phyloP scores from a whole-genome alignment of 345 rosid genomes.

The Raphanus sativus region DNA sequence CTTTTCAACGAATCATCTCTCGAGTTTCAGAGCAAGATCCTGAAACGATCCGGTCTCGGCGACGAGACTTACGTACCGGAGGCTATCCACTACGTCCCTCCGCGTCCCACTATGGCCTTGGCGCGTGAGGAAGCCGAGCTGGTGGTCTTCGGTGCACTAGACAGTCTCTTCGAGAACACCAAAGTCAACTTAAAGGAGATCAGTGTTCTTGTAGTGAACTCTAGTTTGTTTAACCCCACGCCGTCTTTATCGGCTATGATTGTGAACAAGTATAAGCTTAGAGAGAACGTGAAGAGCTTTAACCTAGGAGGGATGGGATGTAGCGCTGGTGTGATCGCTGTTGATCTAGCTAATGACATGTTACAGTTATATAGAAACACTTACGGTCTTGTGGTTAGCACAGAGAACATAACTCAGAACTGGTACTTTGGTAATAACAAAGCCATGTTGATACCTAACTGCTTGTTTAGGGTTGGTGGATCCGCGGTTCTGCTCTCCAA shows the following conservation, averaged over 20 bases:
- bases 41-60: conserved; percentile 82
- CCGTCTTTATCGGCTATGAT: conserved; percentile 41
- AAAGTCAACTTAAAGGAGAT: conserved; percentile 66
- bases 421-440: conserved; percentile 49
- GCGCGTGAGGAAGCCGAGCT: conserved; percentile 90
- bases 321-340: conserved; percentile 38
- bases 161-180: conserved; percentile 66
- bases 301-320: conserved; percentile 42
- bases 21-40: conserved; percentile 73
- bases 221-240: conserved; percentile 35
- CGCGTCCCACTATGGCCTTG: conserved; percentile 75
- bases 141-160: conserved; percentile 87
- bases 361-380: conserved; percentile 46
- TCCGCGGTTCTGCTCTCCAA: background rate
- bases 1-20: conserved; percentile 67
- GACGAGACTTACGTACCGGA: conserved; percentile 81
- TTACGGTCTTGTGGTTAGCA: conserved; percentile 67
- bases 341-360: conserved; percentile 38
- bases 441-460: background rate
- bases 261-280: conserved; percentile 39
- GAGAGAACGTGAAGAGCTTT: conserved; percentile 32
- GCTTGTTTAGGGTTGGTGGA: background rate
- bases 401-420: conserved; percentile 87
- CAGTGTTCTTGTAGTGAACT: conserved; percentile 48
- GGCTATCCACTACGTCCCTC: conserved; percentile 66